Evolutionary conservation across 2,329 filamentous ascomycete species (phyloP), one percentile per base, ranked within the genome.

Genomic region (Aurifilum marmelostoma): DNA sequence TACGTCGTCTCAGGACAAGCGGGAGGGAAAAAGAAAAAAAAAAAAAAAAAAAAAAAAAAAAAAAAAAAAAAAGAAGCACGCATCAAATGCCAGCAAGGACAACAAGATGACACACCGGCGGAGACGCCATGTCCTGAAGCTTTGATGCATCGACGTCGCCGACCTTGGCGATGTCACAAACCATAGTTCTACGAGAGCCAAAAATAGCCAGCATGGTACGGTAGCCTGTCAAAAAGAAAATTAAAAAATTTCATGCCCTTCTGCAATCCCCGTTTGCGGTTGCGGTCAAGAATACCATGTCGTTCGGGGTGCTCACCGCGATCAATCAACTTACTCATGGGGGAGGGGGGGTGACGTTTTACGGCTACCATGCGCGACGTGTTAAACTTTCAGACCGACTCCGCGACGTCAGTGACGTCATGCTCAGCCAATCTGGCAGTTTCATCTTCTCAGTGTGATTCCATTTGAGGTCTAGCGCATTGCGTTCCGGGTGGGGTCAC

Each of bases 341-440:
- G 12, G 16, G 41, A 47, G 16, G 21, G 12, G 41, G n/a, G 50
- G 50, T 54, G 50, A 29, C 52, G 24, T 29, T 32, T 8, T n/a
- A 47, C 52, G 7, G 37, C 32, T 39, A 11, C 21, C 21, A n/a
- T 47, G 41, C 24, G 61, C 60, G 24, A 63, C 61, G 61, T 63
- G 61, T 41, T 63, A 21, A 27, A 50, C 24, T 21, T 24, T 24
- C 8, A 39, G 39, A 47, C 56, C 27, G 21, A 66, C 24, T 60
- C 27, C 32, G 64, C 64, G 41, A 50, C 56, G 18, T 47, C 39
- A 50, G 39, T 52, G 56, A 66, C 65, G 65, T 66, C 65, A 66
- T 29, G 3, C 14, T 16, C 39, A 18, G 39, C 43, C 47, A 58
- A 43, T 66, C 29, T 41, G 54, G 24, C 21, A 47, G 39, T 47